A percentile compares a stretch with the other conserved stretches of the same genome.
These are phyloP conservation scores for Penicillium nucicola DNA, from an alignment of 495 filamentous ascomycete genomes.

Conservation along the genomic window DNA sequence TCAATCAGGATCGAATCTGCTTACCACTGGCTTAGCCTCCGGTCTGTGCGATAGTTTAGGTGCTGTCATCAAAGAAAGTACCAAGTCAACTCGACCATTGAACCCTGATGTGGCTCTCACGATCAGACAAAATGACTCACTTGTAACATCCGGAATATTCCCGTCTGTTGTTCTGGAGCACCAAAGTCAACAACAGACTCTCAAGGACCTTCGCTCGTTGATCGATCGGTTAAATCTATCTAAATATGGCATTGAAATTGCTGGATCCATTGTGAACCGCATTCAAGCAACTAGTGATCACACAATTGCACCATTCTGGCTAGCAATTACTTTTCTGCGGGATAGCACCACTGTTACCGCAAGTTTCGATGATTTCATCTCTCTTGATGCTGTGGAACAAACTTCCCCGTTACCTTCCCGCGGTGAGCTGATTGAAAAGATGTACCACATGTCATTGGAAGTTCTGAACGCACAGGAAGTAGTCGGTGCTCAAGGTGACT, in stretches of 20 bases:
- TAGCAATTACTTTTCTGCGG: constrained; percentile 69
- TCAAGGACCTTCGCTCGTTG: constrained; percentile 48
- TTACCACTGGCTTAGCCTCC: constrained; percentile 64
- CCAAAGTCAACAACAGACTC: constrained; percentile 61
- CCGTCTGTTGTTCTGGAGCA: constrained; percentile 57
- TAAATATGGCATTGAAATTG: constrained; percentile 41
- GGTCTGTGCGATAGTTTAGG: constrained; percentile 47
- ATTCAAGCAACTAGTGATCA: constrained; percentile 53
- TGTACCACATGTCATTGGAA: constrained; percentile 74
- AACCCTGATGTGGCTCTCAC: constrained; percentile 14
- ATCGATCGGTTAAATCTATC: constrained; percentile 37
- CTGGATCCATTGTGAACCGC: constrained; percentile 56
- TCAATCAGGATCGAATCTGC: constrained; percentile 63
- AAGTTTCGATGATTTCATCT: constrained; percentile 65
- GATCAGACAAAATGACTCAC: constrained; percentile 30
- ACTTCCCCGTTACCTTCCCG: constrained; percentile 37
- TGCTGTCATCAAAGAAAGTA: constrained; percentile 31
- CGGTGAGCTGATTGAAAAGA: constrained; percentile 63
- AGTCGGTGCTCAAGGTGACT: constrained; percentile 56
- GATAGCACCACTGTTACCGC: constrained; percentile 39
- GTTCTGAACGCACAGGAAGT: constrained; percentile 52
- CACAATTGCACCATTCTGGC: constrained; percentile 74
- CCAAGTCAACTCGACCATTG: constrained; percentile 27
- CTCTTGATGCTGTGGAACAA: constrained; percentile 36
- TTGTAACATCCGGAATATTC: constrained; percentile 1